Evolutionary conservation across 2,329 filamentous ascomycete species (phyloP), one percentile per base, ranked within the genome.

Genomic region (Beauveria sp.): DNA sequence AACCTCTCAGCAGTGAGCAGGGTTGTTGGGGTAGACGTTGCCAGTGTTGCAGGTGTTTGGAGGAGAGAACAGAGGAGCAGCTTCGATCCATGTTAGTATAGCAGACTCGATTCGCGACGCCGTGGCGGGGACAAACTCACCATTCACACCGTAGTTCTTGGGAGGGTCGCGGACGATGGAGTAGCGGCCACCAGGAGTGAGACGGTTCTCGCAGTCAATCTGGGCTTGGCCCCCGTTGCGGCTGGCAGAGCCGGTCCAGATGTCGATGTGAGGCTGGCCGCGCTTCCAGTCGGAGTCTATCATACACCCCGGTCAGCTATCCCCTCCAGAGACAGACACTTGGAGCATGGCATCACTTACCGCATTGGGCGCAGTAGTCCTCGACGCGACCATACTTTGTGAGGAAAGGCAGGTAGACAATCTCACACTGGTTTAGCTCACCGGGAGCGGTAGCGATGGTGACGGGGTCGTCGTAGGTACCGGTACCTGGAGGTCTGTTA

Each of bases 41-140:
- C 60, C 38, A 8, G 65, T 66, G 58, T 66, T 66, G 64, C 65
- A 66, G 20, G 64, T 66, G 60, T 65, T 65, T n/a, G 65, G 65
- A 20, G 64, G 53, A 12, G 57, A 47, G 50, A 66, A 66, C 22
- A 66, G 64, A 58, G 65, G 63, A 22, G 65, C 63, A 22, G 60
- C 65, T 66, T 5, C n/a, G 20, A 30, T 45, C 8, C 1, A 22
- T 18, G 43, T 61, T 24, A 62, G 60, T 28, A 28, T 9, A 10
- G 14, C 10, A 30, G 20, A 47, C 10, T 10, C 38, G 2, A 26
- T 20, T n/a, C 24, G 40, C 5, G 24, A 38, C 12, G 12, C 30
- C 30, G 30, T 12, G 22, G 5, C 8, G 20, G 12, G 24, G 38
- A 4, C 18, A 45, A 24, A 60, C 65, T 42, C 54, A 66, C 65